Evolutionary conservation across 1,284 basidiomycete genomes (phyloP), one percentile per base, ranked within the genome.

Genomic region (Austroboletus niveus): DNA sequence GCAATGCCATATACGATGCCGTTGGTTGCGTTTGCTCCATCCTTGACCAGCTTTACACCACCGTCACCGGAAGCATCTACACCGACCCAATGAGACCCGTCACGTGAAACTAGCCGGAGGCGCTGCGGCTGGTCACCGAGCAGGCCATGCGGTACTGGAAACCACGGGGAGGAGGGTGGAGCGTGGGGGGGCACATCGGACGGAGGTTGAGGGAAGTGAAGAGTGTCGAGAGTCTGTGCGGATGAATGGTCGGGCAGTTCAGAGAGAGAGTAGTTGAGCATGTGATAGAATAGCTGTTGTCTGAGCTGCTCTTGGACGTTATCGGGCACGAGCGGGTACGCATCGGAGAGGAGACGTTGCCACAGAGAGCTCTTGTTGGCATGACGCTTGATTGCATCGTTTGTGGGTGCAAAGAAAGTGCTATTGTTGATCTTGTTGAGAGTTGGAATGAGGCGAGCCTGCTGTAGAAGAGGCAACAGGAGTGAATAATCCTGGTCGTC

Each of bases 331-430:
- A 68, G 60, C 30, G 63, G 48, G 44, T 53, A 35, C 24, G 74
- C 63, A 46, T 77, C 74, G 29, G 71, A 64, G 31, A 84, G 66
- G 30, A 72, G 71, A 48, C 58, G 57, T 30, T 67, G 63, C 85
- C 83, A 86, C 10, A 85, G 64, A n/a, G 68, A 47, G 45, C 75
- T 72, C 40, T 68, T 63, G 44, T 67, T 55, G 5, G 72, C 60
- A 57, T 84, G 74, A 34, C 74, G 76, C 57, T 80, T 69, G 64
- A 96, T 87, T 12, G 95, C 95, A 54, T 91, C 84, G 71, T 99
- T 94, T 15, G 92, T 98, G 0, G 97, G 97, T 1, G 97, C 97
- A 62, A 98, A 97, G 47, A 99, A 70, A 14, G 96, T 97, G 63
- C 82, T 81, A 36, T 79, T 84, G 48, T 89, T 84, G 52, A 99